Evolutionary conservation across 176 grass and related monocot species (phyloP), one percentile per base, ranked within the genome.

Genomic region (Guadua angustifolia): DNA sequence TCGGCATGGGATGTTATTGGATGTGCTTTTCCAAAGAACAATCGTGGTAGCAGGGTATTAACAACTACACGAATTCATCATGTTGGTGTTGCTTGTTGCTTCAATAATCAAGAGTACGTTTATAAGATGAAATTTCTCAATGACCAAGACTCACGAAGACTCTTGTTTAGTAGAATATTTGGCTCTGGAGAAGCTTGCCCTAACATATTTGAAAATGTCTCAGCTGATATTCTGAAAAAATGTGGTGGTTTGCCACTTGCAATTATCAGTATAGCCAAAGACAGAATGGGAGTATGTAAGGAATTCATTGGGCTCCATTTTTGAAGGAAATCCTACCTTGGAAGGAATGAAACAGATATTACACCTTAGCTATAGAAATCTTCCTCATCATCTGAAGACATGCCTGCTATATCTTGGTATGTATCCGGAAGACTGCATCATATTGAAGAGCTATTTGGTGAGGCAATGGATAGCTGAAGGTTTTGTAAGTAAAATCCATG

Each of bases 401-500:
- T 88, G 88, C 60, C 46, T 90, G 10, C 9, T 93, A 17, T 88
- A 88, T 69, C 26, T 87, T 49, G 73, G 80, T 40, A 77, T 87
- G n/a, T 92, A 89, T 18, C 87, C 75, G 10, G 85, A 84, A 43
- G 81, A 81, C 12, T 18, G 18, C 17, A 0, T 2, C 7, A 78
- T 93, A 5, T 2, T 9, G 0, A 74, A 43, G 25, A 26, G n/a
- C 22, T 58, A 73, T 62, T 63, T 93, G n/a, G 57, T 82, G 40
- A 67, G 80, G n/a, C 35, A 82, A 32, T 93, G 91, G 91, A 56
- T 93, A 1, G 66, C 72, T 15, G 85, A 87, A 83, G 91, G 84
- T 56, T 90, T 90, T 9, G 71, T 88, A 15, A 66, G 35, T 76
- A 47, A 10, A 2, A 49, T 65, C 0, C 2, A 1, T 13, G 38